Evolutionary conservation across 2,329 filamentous ascomycete genomes (phyloP).

Genomic region (Arthrobotrys sphaeroides): DNA sequence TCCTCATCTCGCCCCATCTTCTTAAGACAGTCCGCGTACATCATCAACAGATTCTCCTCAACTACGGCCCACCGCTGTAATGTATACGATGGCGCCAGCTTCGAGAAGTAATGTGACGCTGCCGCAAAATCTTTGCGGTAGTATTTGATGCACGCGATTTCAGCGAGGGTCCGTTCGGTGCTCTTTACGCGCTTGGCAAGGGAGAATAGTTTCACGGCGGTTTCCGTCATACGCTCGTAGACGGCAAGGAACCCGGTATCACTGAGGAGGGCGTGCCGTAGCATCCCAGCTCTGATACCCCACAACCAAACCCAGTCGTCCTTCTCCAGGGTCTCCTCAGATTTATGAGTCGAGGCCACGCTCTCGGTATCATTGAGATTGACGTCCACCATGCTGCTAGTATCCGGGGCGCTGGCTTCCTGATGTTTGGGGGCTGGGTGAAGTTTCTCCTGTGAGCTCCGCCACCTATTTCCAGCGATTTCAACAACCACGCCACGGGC

Average conservation of each 20-base stretch:
- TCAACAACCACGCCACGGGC: slow-evolving; percentile 79
- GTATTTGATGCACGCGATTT: slow-evolving; percentile 85
- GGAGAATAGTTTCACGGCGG: slow-evolving; percentile 82
- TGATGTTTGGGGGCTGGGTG: slow-evolving; percentile 56
- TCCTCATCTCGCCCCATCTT: slow-evolving; percentile 79
- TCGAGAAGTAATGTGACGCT: slow-evolving; percentile 80
- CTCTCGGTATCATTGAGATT: slow-evolving; percentile 40
- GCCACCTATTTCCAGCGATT: slow-evolving; percentile 73
- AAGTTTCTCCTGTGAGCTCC: slow-evolving; percentile 63
- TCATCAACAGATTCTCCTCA: slow-evolving; percentile 82
- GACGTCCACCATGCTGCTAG: slow-evolving; percentile 55
- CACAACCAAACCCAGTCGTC: slow-evolving; percentile 54
- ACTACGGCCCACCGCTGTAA: slow-evolving; percentile 80
- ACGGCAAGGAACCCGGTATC: slow-evolving; percentile 68
- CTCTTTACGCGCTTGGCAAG: slow-evolving; percentile 81
- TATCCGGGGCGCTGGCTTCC: slow-evolving; percentile 59
- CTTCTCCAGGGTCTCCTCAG: slow-evolving; percentile 48
- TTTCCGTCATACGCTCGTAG: slow-evolving; percentile 82
- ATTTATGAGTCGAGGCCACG: slow-evolving; percentile 44
- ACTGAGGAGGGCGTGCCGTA: slow-evolving; percentile 71
- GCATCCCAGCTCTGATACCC: slow-evolving; percentile 66
- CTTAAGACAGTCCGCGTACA: slow-evolving; percentile 85
- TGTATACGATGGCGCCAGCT: slow-evolving; percentile 80
- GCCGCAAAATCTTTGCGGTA: slow-evolving; percentile 73
- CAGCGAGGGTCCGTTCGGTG: slow-evolving; percentile 79